Conservation (phyloP, 805 yeast genomes). For the Dipodascopsis uninucleata region DNA sequence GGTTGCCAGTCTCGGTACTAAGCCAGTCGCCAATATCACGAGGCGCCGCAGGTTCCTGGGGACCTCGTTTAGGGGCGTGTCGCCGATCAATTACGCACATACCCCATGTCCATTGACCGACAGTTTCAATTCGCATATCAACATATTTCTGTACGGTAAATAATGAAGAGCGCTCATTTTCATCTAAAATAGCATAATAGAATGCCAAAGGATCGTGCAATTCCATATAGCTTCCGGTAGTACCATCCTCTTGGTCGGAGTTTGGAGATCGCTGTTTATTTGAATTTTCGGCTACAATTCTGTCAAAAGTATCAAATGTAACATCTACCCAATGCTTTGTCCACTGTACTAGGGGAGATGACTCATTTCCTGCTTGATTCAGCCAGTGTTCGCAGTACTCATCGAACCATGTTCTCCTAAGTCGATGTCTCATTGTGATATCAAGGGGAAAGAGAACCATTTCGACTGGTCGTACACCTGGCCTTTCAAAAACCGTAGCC, state of each 20-base stretch:
- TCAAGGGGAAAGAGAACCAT: slow-evolving; percentile 40
- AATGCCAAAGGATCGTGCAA: slow-evolving; percentile 43
- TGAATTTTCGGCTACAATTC: slow-evolving; percentile 18
- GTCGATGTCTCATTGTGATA: slow-evolving; percentile 36
- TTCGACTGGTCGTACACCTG: slow-evolving; percentile 29
- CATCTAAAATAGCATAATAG: slow-evolving; percentile 33
- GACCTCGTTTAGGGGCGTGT: slow-evolving; percentile 29
- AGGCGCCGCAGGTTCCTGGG: slow-evolving; percentile 13
- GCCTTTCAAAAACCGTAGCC: slow-evolving; percentile 4
- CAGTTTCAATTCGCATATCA: slow-evolving; percentile 41
- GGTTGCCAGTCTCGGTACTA: slow-evolving; percentile 27
- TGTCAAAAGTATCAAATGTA: slow-evolving; percentile 30
- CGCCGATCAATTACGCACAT: slow-evolving; percentile 38
- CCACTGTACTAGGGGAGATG: slow-evolving; percentile 38
- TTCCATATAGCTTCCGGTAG: slow-evolving; percentile 22
- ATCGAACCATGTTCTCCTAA: slow-evolving; percentile 25
- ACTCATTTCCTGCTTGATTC: slow-evolving; percentile 7
- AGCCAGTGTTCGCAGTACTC: slow-evolving; percentile 15
- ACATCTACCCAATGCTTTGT: slow-evolving; percentile 35
- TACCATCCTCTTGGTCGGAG: slow-evolving; percentile 16
- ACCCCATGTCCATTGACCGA: slow-evolving; percentile 41
- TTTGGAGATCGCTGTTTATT: slow-evolving; percentile 2
- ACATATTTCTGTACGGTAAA: slow-evolving; percentile 21
- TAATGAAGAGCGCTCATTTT: slow-evolving; percentile 7
- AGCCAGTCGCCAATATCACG: slow-evolving; percentile 31